Conservation (phyloP, 306 rosid genomes). For the Acmispon strigosus region DNA sequence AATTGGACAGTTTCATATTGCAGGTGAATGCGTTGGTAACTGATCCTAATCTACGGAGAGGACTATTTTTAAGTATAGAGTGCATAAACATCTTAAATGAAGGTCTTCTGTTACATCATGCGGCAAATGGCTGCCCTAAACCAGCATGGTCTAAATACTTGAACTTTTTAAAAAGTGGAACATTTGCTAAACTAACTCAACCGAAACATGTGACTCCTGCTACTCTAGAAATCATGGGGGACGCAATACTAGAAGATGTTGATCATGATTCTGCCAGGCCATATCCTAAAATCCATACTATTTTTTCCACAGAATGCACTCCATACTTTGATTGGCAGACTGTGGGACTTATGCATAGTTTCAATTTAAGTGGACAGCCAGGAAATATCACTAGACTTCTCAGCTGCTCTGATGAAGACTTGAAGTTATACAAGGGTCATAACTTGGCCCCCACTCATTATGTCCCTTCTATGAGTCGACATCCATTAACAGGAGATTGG, state of each 20-base stretch:
- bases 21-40: conserved; percentile 19
- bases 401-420: conserved; percentile 24
- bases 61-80: conserved; percentile 24
- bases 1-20: background rate
- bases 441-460: conserved; percentile 28
- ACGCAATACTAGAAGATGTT: background rate
- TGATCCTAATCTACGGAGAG: conserved; percentile 17
- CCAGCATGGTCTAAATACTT: conserved; percentile 27
- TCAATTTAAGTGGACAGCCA: conserved; percentile 29
- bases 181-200: conserved; percentile 27
- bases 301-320: conserved; percentile 26
- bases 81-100: conserved; percentile 29
- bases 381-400: conserved; percentile 30
- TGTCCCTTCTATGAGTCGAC: conserved; percentile 30
- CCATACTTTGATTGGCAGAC: conserved; percentile 32
- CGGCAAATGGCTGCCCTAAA: conserved; percentile 21
- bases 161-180: conserved; percentile 21
- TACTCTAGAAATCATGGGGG: conserved; percentile 21
- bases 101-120: conserved; percentile 22
- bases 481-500: conserved; percentile 32
- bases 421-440: conserved; percentile 25
- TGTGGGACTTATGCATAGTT: conserved; percentile 28
- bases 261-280: background rate
- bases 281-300: conserved; percentile 23
- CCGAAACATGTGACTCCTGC: conserved; percentile 22